A percentile compares a stretch with the other conserved stretches of the same genome.
Conservation (phyloP, 2,329 filamentous ascomycete species). For the Penicillium sp. region DNA sequence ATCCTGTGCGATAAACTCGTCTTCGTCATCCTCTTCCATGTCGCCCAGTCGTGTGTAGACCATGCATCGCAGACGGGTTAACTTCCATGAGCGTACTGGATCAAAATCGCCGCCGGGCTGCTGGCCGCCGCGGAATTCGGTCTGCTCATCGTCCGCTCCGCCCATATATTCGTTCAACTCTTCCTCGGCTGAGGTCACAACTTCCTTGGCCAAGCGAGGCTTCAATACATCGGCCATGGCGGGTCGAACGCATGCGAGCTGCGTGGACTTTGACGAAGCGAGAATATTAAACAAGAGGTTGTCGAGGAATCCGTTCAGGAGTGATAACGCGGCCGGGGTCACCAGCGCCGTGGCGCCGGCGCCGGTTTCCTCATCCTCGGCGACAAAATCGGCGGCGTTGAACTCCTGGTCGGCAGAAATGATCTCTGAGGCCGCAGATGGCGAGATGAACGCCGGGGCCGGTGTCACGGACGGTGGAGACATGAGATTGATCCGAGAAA, state of each 20-base stretch:
- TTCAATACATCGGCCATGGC: constrained; percentile 86
- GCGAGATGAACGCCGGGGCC: constrained; percentile 81
- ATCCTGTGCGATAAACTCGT: constrained; percentile 79
- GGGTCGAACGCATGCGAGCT: constrained; percentile 70
- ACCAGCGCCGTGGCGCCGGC: constrained; percentile 70
- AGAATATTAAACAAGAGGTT: constrained; percentile 90
- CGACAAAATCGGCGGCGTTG: constrained; percentile 67
- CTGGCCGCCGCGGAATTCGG: constrained; percentile 55
- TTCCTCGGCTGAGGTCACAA: constrained; percentile 78
- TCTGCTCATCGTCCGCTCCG: constrained; percentile 72
- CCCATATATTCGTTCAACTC: constrained; percentile 86
- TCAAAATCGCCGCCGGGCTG: constrained; percentile 69
- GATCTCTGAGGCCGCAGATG: constrained; percentile 84
- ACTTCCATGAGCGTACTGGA: constrained; percentile 90
- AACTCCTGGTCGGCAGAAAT: constrained; percentile 84
- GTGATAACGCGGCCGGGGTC: constrained; percentile 67
- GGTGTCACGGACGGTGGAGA: constrained; percentile 72
- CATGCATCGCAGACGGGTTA: constrained; percentile 91
- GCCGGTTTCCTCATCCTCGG: constrained; percentile 65
- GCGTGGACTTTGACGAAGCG: constrained; percentile 74
- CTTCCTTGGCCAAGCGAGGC: constrained; percentile 80
- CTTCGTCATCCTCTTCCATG: constrained; percentile 97
- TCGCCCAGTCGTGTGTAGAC: constrained; percentile 96
- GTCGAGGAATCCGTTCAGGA: constrained; percentile 91
- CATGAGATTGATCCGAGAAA: constrained; percentile 47